A percentile compares a stretch with the other conserved stretches of the same genome.
These are phyloP conservation scores for Uronychia binucleata DNA, from an alignment of 73 alveolate genomes.

Conservation along the genomic window DNA sequence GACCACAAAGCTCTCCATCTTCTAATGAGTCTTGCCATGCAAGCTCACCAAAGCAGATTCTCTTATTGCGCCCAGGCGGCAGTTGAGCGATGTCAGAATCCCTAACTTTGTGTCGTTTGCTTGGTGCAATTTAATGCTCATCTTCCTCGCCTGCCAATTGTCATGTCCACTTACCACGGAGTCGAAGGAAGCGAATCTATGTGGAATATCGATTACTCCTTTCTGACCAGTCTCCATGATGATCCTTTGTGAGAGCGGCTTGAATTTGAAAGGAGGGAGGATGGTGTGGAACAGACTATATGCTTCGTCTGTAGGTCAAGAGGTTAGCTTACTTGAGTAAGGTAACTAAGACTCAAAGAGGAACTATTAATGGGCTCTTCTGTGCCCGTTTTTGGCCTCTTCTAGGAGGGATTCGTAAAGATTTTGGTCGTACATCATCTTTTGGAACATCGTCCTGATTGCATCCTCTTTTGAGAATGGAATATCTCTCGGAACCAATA, in stretches of 20 bases:
- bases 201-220: constrained; percentile 39
- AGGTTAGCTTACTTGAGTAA: constrained; percentile 3
- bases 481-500: constrained; percentile 20
- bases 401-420: constrained; percentile 30
- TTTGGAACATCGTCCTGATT: constrained; percentile 1
- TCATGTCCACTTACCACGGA: not conserved
- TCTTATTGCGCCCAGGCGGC: constrained; percentile 23
- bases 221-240: constrained; percentile 21
- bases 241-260: constrained; percentile 44
- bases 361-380: constrained; percentile 41
- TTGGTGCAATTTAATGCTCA: constrained; percentile 40
- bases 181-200: constrained; percentile 26
- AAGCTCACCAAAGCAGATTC: constrained; percentile 12
- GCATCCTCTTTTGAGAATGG: constrained; percentile 2
- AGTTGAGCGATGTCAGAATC: constrained; percentile 21
- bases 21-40: constrained; percentile 2
- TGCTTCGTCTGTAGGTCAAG: constrained; percentile 16
- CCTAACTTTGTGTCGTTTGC: constrained; percentile 37
- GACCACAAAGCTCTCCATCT: constrained; percentile 20
- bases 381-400: constrained; percentile 50
- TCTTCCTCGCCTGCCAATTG: not conserved
- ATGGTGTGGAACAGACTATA: constrained; percentile 32
- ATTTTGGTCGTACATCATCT: constrained; percentile 1
- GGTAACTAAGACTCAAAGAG: constrained; percentile 58
- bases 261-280: constrained; percentile 41